Base-by-base conservation (phyloP, 1,139 yeast species). In the Schwanniomyces etchellsii region DNA sequence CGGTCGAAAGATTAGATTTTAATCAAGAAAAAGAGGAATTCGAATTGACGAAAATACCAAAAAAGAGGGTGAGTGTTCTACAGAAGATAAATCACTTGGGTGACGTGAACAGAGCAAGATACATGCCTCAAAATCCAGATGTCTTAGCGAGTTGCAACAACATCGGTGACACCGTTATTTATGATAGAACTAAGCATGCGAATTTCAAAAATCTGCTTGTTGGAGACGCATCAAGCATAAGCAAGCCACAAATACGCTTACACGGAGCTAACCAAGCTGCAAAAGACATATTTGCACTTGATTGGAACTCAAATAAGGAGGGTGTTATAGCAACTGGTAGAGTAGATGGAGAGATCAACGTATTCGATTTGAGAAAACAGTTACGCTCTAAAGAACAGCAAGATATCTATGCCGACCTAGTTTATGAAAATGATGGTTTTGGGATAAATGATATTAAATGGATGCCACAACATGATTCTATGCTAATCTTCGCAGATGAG, bases 361-460 rank as follows among this genome's bases (percentile, higher is more conserved):
- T 64, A n/a, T 60, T 50, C 35, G 70, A 67, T 41, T 50, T 67
- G 4, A 50, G 47, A 27, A 32, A 36, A 7, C 52, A 50, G 32
- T 45, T 48, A 27, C 37, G 40, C 5, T 32, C 42, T 3, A 36
- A 40, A 24, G 40, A 39, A 7, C 20, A 24, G 3, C 28, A 21
- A 15, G 28, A 24, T 4, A 34, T 47, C 14, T 30, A 37, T 22
- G 42, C 35, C 20, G 16, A 30, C 5, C 28, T 33, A 9, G 32
- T 32, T 29, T 36, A 32, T 17, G 20, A 29, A 2, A 35, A 35
- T 18, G 47, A 59, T 27, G 37, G 35, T 0, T 35, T 40, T 5
- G 85, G 84, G 0, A 60, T 74, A 10, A 82, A 82, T 47, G 82
- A 77, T 42, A 58, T 77, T 1, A 69, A 74, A 36, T 81, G 84